Percentiles rank a stretch among this genome's conserved stretches.
Conservation (phyloP, 805 yeast species). For the Tetrapisispora iriomotensis region DNA sequence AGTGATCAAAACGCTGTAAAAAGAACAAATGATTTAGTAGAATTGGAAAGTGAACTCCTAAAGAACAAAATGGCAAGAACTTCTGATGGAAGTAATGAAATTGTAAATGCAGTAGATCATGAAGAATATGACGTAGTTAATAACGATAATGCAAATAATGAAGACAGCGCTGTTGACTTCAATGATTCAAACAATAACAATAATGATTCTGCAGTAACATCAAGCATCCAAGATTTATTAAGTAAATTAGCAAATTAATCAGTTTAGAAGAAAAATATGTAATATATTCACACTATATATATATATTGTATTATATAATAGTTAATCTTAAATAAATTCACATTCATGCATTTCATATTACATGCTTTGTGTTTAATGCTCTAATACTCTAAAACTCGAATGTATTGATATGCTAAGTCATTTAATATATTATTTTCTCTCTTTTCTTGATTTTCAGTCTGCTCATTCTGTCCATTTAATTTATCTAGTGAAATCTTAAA, state of each 20-base stretch:
- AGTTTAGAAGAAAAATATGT: too few relatives aligned
- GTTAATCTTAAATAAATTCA: too few relatives aligned
- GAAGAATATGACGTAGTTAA: background rate
- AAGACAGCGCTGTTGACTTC: too few relatives aligned
- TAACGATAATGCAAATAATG: too few relatives aligned
- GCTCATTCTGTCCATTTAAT: conserved; percentile 3
- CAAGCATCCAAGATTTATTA: conserved; percentile 28
- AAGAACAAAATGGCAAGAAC: too few relatives aligned
- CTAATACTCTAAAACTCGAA: conserved; percentile 20
- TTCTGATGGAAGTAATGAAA: too few relatives aligned
- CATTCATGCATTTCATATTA: too few relatives aligned
- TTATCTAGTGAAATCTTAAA: conserved; percentile 11
- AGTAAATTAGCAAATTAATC: conserved; percentile 26
- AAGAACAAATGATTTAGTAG: background rate
- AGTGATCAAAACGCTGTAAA: background rate
- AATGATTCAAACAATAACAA: background rate
- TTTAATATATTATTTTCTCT: conserved; percentile 8
- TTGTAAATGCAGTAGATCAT: too few relatives aligned
- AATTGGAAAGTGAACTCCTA: too few relatives aligned
- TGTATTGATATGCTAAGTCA: conserved; percentile 25
- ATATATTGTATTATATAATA: too few relatives aligned
- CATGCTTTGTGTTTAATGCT: background rate
- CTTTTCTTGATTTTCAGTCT: conserved; percentile 9
- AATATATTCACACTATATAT: background rate
- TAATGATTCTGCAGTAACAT: conserved; percentile 22